Conservation (phyloP, 352 stramenopile species). For the Phytophthora capsici region DNA sequence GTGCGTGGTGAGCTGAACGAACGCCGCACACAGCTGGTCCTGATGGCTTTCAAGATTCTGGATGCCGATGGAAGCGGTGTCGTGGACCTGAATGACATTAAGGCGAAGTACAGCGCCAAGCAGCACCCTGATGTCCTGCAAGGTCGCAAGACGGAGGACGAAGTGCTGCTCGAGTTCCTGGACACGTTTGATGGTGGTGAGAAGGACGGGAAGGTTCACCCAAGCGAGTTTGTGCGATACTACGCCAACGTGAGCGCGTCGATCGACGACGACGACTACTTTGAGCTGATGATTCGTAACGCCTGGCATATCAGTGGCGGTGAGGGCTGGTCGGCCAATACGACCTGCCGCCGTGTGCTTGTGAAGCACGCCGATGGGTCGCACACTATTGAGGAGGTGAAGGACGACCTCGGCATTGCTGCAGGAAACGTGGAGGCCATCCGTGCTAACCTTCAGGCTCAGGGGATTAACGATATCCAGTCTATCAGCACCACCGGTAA, state of each 20-base stretch:
- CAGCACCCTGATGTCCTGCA: constrained; percentile 88
- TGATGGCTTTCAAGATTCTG: constrained; percentile 78
- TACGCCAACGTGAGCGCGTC: constrained; percentile 91
- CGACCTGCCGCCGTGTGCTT: constrained; percentile 87
- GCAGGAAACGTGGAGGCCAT: constrained; percentile 78
- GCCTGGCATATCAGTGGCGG: constrained; percentile 88
- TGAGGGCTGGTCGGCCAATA: constrained; percentile 85
- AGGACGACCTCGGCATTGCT: constrained; percentile 82
- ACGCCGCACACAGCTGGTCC: constrained; percentile 74
- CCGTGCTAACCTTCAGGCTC: constrained; percentile 73
- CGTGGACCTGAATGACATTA: constrained; percentile 82
- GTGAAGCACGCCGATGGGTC: constrained; percentile 84
- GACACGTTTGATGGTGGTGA: constrained; percentile 89
- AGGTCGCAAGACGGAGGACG: constrained; percentile 69
- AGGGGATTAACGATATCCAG: constrained; percentile 64
- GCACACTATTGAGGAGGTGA: constrained; percentile 87
- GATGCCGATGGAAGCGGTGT: constrained; percentile 77
- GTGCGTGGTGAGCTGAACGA: constrained; percentile 81
- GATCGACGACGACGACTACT: constrained; percentile 93
- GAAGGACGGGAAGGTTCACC: constrained; percentile 87
- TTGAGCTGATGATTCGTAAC: constrained; percentile 93
- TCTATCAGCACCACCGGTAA: constrained; percentile 53
- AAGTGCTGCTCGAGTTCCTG: constrained; percentile 85
- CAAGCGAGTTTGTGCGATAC: constrained; percentile 90
- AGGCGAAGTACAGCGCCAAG: constrained; percentile 77